These are phyloP conservation scores for Penicillium glabrum DNA, from an alignment of 2,329 filamentous ascomycete genomes.

Conservation along the genomic window DNA sequence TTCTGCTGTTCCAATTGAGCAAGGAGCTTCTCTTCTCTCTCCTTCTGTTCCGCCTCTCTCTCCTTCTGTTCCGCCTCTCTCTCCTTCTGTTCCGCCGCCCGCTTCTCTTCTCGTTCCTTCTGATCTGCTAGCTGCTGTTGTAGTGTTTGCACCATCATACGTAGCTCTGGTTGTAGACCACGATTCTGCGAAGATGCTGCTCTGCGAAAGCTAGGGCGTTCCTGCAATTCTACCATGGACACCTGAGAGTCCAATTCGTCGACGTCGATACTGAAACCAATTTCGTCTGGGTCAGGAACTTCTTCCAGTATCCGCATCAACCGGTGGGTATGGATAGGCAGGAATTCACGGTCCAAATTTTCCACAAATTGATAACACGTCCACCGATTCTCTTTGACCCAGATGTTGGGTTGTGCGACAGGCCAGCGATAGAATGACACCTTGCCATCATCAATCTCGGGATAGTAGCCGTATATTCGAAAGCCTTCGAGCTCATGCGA, in stretches of 20 bases:
- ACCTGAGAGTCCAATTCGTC: neutral
- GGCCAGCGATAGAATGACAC: slow-evolving; percentile 7
- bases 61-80: neutral
- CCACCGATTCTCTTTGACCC: slow-evolving; percentile 5
- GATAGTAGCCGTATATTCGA: slow-evolving; percentile 6
- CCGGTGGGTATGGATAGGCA: slow-evolving; percentile 2
- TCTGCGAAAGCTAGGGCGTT: slow-evolving; percentile 1
- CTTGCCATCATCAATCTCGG: slow-evolving; percentile 4
- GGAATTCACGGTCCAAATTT: slow-evolving; percentile 4
- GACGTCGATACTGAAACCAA: neutral
- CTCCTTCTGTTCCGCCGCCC: too few species aligned
- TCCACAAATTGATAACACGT: slow-evolving; percentile 3
- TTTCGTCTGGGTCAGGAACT: neutral
- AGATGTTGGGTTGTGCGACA: slow-evolving; percentile 2
- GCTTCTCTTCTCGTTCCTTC: neutral
- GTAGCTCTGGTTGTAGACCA: too few species aligned
- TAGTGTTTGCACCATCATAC: too few species aligned
- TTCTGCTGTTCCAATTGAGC: neutral
- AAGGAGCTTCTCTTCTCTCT: too few species aligned
- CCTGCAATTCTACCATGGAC: slow-evolving; percentile 2
- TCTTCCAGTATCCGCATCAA: slow-evolving; percentile 1
- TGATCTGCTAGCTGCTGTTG: neutral
- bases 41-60: too few species aligned
- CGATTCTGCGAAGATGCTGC: slow-evolving; percentile 2
- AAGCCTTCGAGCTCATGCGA: slow-evolving; percentile 2